phyloP scores from a whole-genome alignment of 495 filamentous ascomycete genomes.

The Hypoxylon subgilvum region DNA sequence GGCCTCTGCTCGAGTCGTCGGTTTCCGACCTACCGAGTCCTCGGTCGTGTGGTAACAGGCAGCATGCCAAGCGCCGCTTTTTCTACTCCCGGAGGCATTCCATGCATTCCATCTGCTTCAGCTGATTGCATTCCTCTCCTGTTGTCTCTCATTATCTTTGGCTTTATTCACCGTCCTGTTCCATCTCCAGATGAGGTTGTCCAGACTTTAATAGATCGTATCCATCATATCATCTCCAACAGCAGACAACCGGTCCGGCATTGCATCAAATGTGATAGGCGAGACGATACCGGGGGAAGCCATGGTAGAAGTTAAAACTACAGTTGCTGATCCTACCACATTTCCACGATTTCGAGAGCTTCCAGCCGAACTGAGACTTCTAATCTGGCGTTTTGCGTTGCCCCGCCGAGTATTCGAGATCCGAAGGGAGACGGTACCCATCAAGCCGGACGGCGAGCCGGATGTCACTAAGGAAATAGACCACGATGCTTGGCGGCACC shows the following conservation, averaged over 20 bases:
- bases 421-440: conserved; percentile 21
- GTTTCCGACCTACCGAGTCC: conserved; percentile 39
- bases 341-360: conserved; percentile 29
- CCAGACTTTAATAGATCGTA: neutral
- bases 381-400: conserved; percentile 29
- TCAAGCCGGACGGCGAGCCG: conserved; percentile 17
- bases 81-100: conserved; percentile 4
- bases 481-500: conserved; percentile 25
- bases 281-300: neutral
- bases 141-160: neutral
- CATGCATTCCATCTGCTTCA: neutral
- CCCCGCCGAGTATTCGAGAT: conserved; percentile 33
- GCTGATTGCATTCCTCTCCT: neutral
- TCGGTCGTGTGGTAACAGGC: conserved; percentile 13
- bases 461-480: conserved; percentile 19
- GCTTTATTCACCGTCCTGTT: neutral
- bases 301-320: conserved; percentile 21
- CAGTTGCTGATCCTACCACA: conserved; percentile 10
- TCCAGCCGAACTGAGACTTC: conserved; percentile 23
- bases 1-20: conserved; percentile 17
- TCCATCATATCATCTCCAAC: neutral
- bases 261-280: neutral
- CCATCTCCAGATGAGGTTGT: neutral
- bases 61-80: conserved; percentile 18
- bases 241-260: neutral